These are phyloP conservation scores for Cladosporium sphaerospermum DNA, from an alignment of 2,329 filamentous ascomycete genomes.

Conservation along the genomic window DNA sequence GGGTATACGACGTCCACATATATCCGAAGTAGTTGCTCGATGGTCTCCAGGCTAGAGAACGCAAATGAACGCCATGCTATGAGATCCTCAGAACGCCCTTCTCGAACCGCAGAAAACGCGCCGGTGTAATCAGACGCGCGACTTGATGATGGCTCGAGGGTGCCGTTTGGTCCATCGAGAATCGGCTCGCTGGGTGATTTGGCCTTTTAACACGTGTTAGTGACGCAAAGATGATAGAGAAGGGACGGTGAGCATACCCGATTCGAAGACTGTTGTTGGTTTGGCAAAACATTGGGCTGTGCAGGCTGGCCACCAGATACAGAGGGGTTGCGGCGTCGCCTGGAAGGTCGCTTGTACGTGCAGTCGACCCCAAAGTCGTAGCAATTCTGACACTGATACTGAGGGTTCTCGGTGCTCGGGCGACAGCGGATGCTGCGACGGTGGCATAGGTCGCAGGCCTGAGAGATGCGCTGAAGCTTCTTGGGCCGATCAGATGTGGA, in stretches of 20 bases:
- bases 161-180: not conserved
- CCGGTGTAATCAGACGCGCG: conserved; percentile 17
- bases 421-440: conserved; percentile 42
- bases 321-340: conserved; percentile 28
- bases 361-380: conserved; percentile 45
- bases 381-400: conserved; percentile 44
- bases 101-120: conserved; percentile 19
- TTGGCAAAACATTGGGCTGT: conserved; percentile 21
- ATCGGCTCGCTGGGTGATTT: conserved; percentile 7
- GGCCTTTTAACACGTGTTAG: conserved; percentile 3
- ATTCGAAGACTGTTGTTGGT: conserved; percentile 14
- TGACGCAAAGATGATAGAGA: not conserved
- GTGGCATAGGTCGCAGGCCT: conserved; percentile 46
- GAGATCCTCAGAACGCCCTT: conserved; percentile 19
- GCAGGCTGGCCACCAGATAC: conserved; percentile 12
- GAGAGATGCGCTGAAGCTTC: conserved; percentile 32
- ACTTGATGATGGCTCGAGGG: not conserved
- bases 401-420: conserved; percentile 30
- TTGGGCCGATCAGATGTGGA: conserved; percentile 23
- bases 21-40: conserved; percentile 39
- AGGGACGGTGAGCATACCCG: not conserved
- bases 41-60: conserved; percentile 33
- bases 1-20: conserved; percentile 52
- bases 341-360: conserved; percentile 42
- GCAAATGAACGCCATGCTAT: conserved; percentile 38